Evolutionary conservation across 1,139 yeast species (phyloP), one percentile per base, ranked within the genome.

Genomic region (Lodderomyces metapsilosis): DNA sequence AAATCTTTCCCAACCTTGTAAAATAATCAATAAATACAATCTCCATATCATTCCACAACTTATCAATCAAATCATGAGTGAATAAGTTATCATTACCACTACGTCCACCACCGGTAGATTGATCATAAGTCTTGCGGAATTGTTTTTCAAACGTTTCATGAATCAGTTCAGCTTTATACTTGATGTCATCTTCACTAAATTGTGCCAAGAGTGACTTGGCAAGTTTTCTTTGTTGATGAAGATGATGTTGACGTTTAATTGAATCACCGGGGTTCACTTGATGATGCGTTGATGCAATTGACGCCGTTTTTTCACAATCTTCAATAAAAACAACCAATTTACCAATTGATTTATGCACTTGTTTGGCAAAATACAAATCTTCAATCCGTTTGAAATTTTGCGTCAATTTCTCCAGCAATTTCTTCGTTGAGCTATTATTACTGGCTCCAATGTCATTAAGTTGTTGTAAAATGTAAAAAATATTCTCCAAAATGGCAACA

Each of bases 301-400:
- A 10, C 3, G 32, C 17, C 2, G 18, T 15, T 15, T 28, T 28
- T 10, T 28, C 32, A 15, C 32, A 28, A 28, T 28, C 32, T 28
- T 58, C 30, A 85, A 88, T 77, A 57, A 86, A 84, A 23, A 80
- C 82, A 27, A 76, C 66, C 43, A 86, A 61, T 55, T 80, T 84
- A 5, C 88, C 94, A 57, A 87, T 54, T 40, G 61, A 59, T 43
- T 68, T 66, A 36, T 54, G 57, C 31, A 72, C 48, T 20, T 80
- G 74, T 43, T 75, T 74, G 50, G 73, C 73, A 50, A 84, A 69
- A 47, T 71, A 71, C 10, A 52, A 53, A 5, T 52, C 57, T 48
- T 66, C 66, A 8, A 82, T 69, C 40, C 64, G 66, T 23, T 61
- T 64, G 40, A 84, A 78, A 41, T 83, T 81, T 3, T 59, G 48